A percentile compares a stretch with the other conserved stretches of the same genome.
Evolutionary conservation across 768 basidiomycete species (phyloP).

Genomic region (Hirschioporus abietinus): DNA sequence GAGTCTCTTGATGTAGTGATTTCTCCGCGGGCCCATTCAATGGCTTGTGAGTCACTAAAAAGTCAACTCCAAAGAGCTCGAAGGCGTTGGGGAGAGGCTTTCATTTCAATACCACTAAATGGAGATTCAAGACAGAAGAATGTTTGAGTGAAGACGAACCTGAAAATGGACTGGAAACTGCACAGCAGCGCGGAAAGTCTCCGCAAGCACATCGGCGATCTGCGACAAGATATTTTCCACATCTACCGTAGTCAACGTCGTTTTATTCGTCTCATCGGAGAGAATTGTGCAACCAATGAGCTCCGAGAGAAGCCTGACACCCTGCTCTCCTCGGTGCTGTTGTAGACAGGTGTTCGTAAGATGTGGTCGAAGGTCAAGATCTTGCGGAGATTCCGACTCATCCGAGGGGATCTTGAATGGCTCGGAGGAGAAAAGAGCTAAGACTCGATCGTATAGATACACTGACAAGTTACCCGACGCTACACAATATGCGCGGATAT

Average conservation of each 20-base stretch:
- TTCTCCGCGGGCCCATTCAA: constrained; percentile 15
- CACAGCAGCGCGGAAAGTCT: constrained; percentile 82
- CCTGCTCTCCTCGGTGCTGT: constrained; percentile 54
- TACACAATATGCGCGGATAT: constrained; percentile 85
- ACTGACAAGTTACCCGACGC: constrained; percentile 72
- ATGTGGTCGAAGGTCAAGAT: constrained; percentile 62
- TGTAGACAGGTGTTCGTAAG: constrained; percentile 93
- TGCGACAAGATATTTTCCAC: constrained; percentile 51
- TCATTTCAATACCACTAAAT: background rate
- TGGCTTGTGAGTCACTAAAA: constrained; percentile 57
- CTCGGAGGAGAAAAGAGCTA: constrained; percentile 82
- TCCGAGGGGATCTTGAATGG: constrained; percentile 53
- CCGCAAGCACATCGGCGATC: constrained; percentile 61
- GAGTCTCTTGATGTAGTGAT: constrained; percentile 11
- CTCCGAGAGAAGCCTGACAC: constrained; percentile 77
- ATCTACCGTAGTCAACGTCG: constrained; percentile 31
- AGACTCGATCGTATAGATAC: constrained; percentile 74
- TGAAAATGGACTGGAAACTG: constrained; percentile 83
- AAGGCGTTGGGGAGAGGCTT: constrained; percentile 89
- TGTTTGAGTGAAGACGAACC: constrained; percentile 33
- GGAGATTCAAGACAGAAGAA: background rate
- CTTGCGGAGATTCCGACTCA: constrained; percentile 21
- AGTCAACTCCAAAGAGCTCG: constrained; percentile 93
- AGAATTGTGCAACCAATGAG: constrained; percentile 61
- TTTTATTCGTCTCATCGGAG: constrained; percentile 15